Conservation (phyloP, 495 filamentous ascomycete species). For the Evernia prunastri region DNA sequence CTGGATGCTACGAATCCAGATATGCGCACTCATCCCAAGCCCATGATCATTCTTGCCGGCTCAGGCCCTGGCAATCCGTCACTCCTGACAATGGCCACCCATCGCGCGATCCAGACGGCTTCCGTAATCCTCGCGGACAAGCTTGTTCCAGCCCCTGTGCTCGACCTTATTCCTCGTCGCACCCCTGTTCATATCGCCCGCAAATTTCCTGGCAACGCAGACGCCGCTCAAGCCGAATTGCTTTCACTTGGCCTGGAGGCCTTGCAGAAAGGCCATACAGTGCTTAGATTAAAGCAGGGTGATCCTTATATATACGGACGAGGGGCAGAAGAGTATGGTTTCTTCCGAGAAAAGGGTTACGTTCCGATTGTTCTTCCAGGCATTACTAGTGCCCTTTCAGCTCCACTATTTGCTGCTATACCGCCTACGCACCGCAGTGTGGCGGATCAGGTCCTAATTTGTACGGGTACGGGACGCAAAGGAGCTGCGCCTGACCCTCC, state of each 20-base stretch:
- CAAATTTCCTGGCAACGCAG: slow-evolving; percentile 96
- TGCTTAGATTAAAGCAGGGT: slow-evolving; percentile 88
- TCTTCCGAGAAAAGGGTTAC: slow-evolving; percentile 68
- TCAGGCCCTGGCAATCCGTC: slow-evolving; percentile 92
- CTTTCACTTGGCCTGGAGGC: slow-evolving; percentile 70
- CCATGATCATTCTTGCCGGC: slow-evolving; percentile 81
- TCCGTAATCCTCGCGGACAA: slow-evolving; percentile 93
- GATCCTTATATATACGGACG: slow-evolving; percentile 95
- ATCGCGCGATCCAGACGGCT: slow-evolving; percentile 74
- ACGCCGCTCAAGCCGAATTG: slow-evolving; percentile 86
- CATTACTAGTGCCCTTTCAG: slow-evolving; percentile 79
- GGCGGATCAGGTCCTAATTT: slow-evolving; percentile 85
- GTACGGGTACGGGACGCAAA: slow-evolving; percentile 90
- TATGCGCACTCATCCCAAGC: slow-evolving; percentile 30
- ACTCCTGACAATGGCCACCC: slow-evolving; percentile 80
- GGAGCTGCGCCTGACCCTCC: slow-evolving; percentile 78
- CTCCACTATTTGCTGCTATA: slow-evolving; percentile 81
- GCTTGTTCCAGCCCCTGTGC: slow-evolving; percentile 79
- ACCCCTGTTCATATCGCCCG: slow-evolving; percentile 87
- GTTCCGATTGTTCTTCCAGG: slow-evolving; percentile 73
- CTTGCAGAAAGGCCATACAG: slow-evolving; percentile 63
- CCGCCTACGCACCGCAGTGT: slow-evolving; percentile 85
- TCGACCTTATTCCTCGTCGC: slow-evolving; percentile 83
- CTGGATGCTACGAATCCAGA: slow-evolving; percentile 23
- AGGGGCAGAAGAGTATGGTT: slow-evolving; percentile 87